Percentiles rank a stretch among this genome's conserved stretches.
phyloP scores from a whole-genome alignment of 2,329 filamentous ascomycete genomes.

The Emmonsiellopsis sp. region DNA sequence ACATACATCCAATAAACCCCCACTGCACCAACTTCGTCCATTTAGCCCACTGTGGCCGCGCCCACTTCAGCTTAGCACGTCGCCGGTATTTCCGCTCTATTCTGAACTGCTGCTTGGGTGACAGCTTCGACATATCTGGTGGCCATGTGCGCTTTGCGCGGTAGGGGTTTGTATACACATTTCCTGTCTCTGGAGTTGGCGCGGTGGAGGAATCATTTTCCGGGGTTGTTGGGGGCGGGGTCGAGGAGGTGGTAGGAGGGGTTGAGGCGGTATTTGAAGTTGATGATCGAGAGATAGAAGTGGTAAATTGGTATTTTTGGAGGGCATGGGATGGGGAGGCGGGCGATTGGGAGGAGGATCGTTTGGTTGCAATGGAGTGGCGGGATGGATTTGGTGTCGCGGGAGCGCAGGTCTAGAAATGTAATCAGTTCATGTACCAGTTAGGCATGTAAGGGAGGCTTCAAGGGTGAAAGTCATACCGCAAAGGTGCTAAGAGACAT shows the following conservation, averaged over 20 bases:
- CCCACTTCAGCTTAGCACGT: slow-evolving; percentile 52
- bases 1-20: slow-evolving; percentile 43
- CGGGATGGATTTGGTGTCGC: slow-evolving; percentile 2
- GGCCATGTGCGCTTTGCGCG: slow-evolving; percentile 55
- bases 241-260: not conserved
- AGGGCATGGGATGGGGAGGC: no score
- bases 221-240: slow-evolving; percentile 6
- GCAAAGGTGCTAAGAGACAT: not conserved
- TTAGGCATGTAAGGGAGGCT: no score
- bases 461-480: not conserved
- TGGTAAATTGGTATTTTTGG: no score
- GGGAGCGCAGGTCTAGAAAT: slow-evolving; percentile 9
- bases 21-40: slow-evolving; percentile 50
- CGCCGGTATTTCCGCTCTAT: slow-evolving; percentile 58
- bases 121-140: slow-evolving; percentile 53
- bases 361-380: slow-evolving; percentile 2
- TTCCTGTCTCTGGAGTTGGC: not conserved
- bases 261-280: no score
- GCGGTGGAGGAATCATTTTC: not conserved
- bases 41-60: slow-evolving; percentile 50
- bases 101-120: slow-evolving; percentile 58
- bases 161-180: slow-evolving; percentile 47
- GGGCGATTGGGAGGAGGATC: slow-evolving; percentile 12
- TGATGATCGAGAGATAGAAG: no score
- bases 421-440: not conserved